Base-by-base conservation (phyloP, 768 basidiomycete genomes). In the Termitomyces heimii region DNA sequence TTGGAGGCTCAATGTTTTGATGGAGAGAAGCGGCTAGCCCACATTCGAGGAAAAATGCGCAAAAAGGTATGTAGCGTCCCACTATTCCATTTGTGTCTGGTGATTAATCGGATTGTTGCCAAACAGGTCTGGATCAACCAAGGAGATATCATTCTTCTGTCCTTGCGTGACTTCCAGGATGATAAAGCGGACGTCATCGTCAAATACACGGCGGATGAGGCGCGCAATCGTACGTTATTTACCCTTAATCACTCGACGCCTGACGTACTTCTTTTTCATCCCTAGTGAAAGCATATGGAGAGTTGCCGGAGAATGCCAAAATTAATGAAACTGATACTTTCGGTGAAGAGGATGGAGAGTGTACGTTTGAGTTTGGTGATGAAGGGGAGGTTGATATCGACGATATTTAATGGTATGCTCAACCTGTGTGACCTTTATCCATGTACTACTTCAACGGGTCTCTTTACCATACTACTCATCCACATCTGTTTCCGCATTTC, bases 111-210 rank as follows among this genome's bases (percentile, higher is more conserved):
- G 28, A 39, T 28, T 51, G 22, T 49, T 52, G 20, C 9, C 22
- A 32, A 29, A n/a, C n/a, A 98, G 95, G 94, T 98, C 67, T 98
- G 96, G 96, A 98, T 98, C 70, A 97, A 96, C 70, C 93, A 97
- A 66, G 96, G 96, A 67, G 96, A 98, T 68, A 98, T 98, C 67
- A 85, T 98, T 52, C 77, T 98, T 44, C 78, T 98, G 20, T 98
- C 94, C 29, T 80, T 99, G 49, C 92, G 97, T 62, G 97, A 98
- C 51, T 99, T 98, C 84, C 96, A 98, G 73, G 97, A 99, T 66
- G 94, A 92, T 76, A 98, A 98, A 73, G 97, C 95, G 20, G 97
- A 99, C 76, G 96, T 99, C 50, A 98, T 98, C 68, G 96, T 98
- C 67, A 97, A 97, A 75, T 99, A 98, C 73, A 97, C 95, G 2